phyloP scores from a whole-genome alignment of 208 protist species.

The Strigomonas culicis region DNA sequence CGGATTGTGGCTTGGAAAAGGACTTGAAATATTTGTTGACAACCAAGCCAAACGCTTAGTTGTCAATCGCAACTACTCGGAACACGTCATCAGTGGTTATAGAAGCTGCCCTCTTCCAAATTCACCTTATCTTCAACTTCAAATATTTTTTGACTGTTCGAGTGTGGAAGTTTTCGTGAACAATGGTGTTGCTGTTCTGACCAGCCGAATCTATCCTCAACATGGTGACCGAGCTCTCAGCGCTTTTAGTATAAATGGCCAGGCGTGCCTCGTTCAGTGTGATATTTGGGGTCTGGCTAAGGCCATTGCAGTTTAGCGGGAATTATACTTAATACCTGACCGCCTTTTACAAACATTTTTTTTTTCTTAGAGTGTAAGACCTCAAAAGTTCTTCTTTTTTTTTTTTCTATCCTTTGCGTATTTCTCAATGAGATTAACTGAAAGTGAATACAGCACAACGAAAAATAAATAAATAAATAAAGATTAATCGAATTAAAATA shows the following conservation, averaged over 20 bases:
- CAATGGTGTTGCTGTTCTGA: conserved; percentile 38
- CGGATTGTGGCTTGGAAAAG: conserved; percentile 48
- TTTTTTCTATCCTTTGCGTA: background rate
- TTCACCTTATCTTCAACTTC: conserved; percentile 21
- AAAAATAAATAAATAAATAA: no score
- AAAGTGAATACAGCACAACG: no score
- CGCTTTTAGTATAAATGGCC: conserved; percentile 38
- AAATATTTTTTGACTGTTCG: conserved; percentile 51
- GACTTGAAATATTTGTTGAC: conserved; percentile 48
- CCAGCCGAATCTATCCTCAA: conserved; percentile 41
- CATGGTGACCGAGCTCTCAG: conserved; percentile 24
- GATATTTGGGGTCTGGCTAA: conserved; percentile 41
- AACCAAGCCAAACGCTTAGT: conserved; percentile 29
- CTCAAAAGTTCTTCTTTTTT: conserved; percentile 1
- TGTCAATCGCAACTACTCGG: conserved; percentile 49
- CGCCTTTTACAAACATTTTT: background rate
- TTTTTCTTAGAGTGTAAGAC: background rate
- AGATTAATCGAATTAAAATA: no score
- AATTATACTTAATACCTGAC: background rate
- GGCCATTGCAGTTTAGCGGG: conserved; percentile 18
- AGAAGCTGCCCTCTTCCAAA: conserved; percentile 36
- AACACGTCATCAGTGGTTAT: conserved; percentile 51
- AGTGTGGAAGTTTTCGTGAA: conserved; percentile 65
- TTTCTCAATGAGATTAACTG: background rate
- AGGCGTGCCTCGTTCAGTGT: conserved; percentile 25